These are phyloP conservation scores for Echinochloa phyllopogon DNA, from an alignment of 176 grass and related monocot species.

Conservation along the genomic window DNA sequence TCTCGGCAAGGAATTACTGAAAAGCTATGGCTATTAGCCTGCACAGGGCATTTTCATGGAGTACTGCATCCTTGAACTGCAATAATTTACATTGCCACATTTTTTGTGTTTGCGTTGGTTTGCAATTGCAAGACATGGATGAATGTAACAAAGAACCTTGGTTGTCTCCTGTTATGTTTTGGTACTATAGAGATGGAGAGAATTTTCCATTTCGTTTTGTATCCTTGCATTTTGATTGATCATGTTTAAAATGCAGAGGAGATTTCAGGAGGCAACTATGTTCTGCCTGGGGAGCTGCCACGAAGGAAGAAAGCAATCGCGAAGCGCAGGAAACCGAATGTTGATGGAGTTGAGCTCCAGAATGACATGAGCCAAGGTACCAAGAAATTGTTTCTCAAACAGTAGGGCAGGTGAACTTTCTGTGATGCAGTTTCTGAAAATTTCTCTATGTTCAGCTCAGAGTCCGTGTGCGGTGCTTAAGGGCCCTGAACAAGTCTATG, in stretches of 20 bases:
- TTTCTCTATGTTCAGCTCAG: slow-evolving; percentile 4
- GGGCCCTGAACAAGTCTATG: neutral
- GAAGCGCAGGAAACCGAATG: neutral
- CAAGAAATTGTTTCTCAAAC: slow-evolving; percentile 13
- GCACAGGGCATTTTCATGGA: too few species aligned
- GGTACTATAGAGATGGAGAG: neutral
- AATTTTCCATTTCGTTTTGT: neutral
- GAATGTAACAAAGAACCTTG: too few species aligned
- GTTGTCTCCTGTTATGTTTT: too few species aligned
- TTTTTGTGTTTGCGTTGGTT: too few species aligned
- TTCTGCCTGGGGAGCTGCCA: neutral
- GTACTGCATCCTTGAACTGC: too few species aligned
- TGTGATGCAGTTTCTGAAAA: neutral
- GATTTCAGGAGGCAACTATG: neutral
- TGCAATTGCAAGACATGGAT: too few species aligned
- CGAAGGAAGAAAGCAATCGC: neutral
- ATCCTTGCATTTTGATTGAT: neutral
- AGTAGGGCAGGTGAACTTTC: neutral
- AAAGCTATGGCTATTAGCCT: too few species aligned
- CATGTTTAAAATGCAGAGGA: neutral
- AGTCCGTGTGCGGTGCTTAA: neutral
- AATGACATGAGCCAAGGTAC: slow-evolving; percentile 6
- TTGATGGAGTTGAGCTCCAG: neutral
- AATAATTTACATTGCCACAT: too few species aligned
- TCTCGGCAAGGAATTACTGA: too few species aligned